phyloP scores from a whole-genome alignment of 1,284 basidiomycete genomes.

The Trametes pubescens region DNA sequence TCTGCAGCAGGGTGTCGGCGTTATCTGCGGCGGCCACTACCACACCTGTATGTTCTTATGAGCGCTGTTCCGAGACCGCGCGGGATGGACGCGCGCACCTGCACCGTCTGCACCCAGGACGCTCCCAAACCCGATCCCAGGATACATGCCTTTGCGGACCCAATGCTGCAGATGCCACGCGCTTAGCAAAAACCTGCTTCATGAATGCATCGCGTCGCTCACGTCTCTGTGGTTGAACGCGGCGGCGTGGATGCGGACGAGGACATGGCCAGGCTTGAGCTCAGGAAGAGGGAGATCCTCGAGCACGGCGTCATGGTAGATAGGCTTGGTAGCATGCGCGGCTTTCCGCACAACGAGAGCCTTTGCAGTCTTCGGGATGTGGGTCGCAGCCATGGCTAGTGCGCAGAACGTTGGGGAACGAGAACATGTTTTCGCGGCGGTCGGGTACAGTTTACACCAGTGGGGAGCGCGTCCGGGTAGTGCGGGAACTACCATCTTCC shows the following conservation, averaged over 20 bases:
- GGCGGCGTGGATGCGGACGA: slow-evolving; percentile 73
- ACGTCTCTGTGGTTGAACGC: slow-evolving; percentile 87
- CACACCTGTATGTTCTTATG: slow-evolving; percentile 52
- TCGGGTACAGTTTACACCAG: not conserved
- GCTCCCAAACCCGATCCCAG: slow-evolving; percentile 65
- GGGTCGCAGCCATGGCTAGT: slow-evolving; percentile 19
- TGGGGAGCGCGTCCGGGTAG: slow-evolving; percentile 12
- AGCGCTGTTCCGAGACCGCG: not conserved
- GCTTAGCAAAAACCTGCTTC: not conserved
- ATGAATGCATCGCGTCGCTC: slow-evolving; percentile 30
- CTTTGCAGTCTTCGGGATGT: slow-evolving; percentile 36
- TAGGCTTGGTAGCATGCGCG: slow-evolving; percentile 40
- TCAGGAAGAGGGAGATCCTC: slow-evolving; percentile 55
- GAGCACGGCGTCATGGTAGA: slow-evolving; percentile 62
- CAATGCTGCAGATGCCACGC: slow-evolving; percentile 59
- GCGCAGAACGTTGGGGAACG: not conserved
- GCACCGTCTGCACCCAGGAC: slow-evolving; percentile 80
- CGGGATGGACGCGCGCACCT: slow-evolving; percentile 51
- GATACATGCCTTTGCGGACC: slow-evolving; percentile 78
- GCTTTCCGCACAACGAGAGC: slow-evolving; percentile 54
- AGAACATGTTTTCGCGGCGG: not conserved
- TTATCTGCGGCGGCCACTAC: slow-evolving; percentile 65
- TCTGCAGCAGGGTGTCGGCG: slow-evolving; percentile 64
- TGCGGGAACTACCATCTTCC: not conserved
- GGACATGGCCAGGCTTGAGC: slow-evolving; percentile 63